Base-by-base conservation (phyloP, 768 basidiomycete genomes). In the Trametes cubensis region DNA sequence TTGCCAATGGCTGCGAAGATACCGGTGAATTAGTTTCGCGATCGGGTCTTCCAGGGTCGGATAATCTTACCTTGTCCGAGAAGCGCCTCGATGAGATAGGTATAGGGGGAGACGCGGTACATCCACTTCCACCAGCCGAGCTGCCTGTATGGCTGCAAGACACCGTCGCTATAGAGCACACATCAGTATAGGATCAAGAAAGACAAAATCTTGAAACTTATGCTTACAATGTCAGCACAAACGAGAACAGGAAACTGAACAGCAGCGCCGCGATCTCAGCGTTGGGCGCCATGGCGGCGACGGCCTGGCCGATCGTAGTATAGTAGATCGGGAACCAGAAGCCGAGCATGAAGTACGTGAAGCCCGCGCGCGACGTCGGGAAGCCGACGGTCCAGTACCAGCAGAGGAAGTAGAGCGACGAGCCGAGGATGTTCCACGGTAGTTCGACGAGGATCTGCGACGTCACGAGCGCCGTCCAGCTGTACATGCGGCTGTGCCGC, bases 351-450 rank as follows among this genome's bases (percentile, higher is more conserved):
- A 82, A 69, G 66, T 76, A 80, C 13, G 76, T 73, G 68, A 73
- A 81, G 2, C 75, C 79, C 0, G 73, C 78, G 30, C 79, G 76
- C 50, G 72, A 67, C 17, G 70, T 66, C 6, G 71, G 68, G 64
- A 75, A 77, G 4, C 78, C 79, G 52, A 81, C 76, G 8, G 78
- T 74, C 77, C 78, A 83, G 66, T 78, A 83, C 81, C 80, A 84
- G 69, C 78, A 79, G 47, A 77, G 46, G 70, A 79, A 83, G 69
- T 77, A 78, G 20, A 83, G 6, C 10, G 78, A 72, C 0, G 77
- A 75, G 8, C 70, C 71, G 44, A 77, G 17, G 20, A 80, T 76
- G 60, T 81, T 81, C 71, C 79, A 77, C 17, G 80, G 80, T 1
- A 80, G 46, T 68, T 82, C 81, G 38, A 75, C 73, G 38, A 77